Evolutionary conservation across 106 monocot species (phyloP), one percentile per base, ranked within the genome.

Genomic region (Amphibolis antarctica): DNA sequence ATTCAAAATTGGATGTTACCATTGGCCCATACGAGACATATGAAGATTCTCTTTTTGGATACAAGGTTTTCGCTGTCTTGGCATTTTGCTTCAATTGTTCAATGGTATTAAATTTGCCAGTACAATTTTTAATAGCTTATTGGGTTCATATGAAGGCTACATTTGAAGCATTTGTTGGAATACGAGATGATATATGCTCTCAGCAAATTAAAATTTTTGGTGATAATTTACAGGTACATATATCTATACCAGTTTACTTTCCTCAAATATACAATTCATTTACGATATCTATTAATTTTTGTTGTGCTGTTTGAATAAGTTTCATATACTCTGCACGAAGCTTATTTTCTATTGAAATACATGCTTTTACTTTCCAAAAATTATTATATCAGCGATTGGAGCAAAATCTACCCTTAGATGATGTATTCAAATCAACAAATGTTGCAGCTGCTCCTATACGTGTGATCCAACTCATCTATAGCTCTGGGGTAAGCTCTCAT

Each of bases 1-100:
- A 89, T 56, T 96, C 94, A 49, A 89, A 86, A 68, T 74, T 96
- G 75, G 94, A 96, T 74, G 62, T 96, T 43, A 96, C 94, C 3
- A 96, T 96, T 77, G 94, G 94, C 30, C 89, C 94, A 27, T 96
- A 96, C 65, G 94, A 96, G 75, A 96, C 94, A 59, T 96, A 96
- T 60, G 94, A 96, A 78, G 94, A 96, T 78, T 58, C 44, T 66
- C 81, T 89, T 71, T 96, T 89, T 84, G 89, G 94, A 60, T 96
- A 96, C 68, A 96, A 89, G 89, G 93, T 88, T 74, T 50, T 47
- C 58, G 25, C 24, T 57, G 1, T n/a, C n/a, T 28, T 24, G 11
- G 19, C 6, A 36, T 28, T 55, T 31, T 23, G n/a, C n/a, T n/a
- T n/a, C n/a, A n/a, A n/a, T 51, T 0, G 25, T 22, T 55, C 12